These are phyloP conservation scores for Leucocoprinus leucothites DNA, from an alignment of 768 basidiomycete species.

Conservation along the genomic window DNA sequence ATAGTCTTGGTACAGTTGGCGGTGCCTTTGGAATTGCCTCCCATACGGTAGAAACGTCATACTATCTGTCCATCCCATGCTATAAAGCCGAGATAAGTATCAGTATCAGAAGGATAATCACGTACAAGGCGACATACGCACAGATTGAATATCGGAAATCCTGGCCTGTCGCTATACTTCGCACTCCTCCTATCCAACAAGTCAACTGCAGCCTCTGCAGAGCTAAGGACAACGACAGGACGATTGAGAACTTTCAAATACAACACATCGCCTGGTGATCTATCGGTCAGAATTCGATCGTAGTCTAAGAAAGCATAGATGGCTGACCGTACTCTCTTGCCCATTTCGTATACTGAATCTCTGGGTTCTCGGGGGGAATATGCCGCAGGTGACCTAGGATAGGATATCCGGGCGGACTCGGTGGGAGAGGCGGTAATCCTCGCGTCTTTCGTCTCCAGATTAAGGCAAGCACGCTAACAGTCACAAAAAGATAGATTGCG, in stretches of 20 bases:
- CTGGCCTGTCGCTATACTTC: constrained; percentile 14
- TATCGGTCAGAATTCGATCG: background rate
- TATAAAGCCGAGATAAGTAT: background rate
- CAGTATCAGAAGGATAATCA: background rate
- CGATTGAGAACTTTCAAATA: background rate
- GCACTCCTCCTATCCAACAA: constrained; percentile 17
- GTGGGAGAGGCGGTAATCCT: background rate
- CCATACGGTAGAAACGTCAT: background rate
- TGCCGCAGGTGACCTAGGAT: constrained; percentile 2
- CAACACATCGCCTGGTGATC: background rate
- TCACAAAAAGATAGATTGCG: background rate
- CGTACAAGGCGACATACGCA: background rate
- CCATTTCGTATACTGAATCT: constrained; percentile 1
- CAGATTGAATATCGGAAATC: background rate
- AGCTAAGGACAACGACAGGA: constrained; percentile 13
- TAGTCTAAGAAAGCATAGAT: background rate
- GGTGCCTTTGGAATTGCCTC: constrained; percentile 7
- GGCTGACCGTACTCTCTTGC: background rate
- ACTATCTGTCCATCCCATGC: background rate
- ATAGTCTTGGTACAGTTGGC: constrained; percentile 3
- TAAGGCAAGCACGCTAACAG: background rate
- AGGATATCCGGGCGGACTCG: background rate
- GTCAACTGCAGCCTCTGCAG: constrained; percentile 14
- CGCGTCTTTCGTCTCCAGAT: background rate
- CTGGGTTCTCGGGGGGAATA: background rate